Conservation (phyloP, 805 yeast genomes). For the Schizosaccharomyces lindneri region DNA sequence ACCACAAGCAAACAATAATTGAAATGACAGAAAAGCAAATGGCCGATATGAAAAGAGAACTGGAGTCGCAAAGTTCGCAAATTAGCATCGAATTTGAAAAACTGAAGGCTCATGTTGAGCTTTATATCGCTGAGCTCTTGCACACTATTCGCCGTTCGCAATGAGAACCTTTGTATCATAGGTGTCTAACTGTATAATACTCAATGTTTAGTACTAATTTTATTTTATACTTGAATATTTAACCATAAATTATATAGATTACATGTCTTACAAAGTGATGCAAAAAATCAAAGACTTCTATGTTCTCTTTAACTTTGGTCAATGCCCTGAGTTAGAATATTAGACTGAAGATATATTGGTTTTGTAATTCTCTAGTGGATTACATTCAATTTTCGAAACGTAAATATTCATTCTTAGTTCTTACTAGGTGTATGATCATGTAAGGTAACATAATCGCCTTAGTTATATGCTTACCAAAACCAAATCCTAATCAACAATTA, state of each 20-base stretch:
- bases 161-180: no score
- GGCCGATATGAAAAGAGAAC: background rate
- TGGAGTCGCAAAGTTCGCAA: background rate
- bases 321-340: no score
- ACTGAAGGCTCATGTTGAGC: background rate
- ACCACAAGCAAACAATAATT: conserved; percentile 24
- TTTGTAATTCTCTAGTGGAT: no score
- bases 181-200: no score
- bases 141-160: background rate
- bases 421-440: no score
- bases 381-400: no score
- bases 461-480: background rate
- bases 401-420: no score
- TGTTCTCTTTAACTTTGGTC: no score
- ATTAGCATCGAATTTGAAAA: background rate
- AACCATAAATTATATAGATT: background rate
- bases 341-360: no score
- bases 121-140: background rate
- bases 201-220: background rate
- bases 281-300: no score
- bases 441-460: no score
- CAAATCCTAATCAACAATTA: background rate
- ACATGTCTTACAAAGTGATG: no score
- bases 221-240: conserved; percentile 10
- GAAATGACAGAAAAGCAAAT: conserved; percentile 20